These are phyloP conservation scores for Podila clonocystis DNA, from an alignment of 192 early-diverging fungal species.

Conservation along the genomic window DNA sequence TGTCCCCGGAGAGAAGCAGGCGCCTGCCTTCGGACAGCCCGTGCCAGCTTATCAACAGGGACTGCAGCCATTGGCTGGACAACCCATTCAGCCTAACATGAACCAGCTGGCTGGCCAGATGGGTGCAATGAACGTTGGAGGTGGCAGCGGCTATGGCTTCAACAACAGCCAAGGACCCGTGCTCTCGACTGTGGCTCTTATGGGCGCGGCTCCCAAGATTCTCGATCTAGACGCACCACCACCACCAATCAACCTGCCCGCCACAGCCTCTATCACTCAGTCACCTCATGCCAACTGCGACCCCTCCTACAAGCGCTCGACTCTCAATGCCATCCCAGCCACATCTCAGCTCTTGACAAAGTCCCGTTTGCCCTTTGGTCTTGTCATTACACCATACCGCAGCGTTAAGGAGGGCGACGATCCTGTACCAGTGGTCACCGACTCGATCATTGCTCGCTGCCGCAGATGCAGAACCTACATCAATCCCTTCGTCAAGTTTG, in stretches of 20 bases:
- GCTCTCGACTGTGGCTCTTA: constrained; percentile 56
- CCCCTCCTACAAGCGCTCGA: constrained; percentile 87
- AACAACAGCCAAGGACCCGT: constrained; percentile 1
- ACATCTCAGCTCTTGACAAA: constrained; percentile 85
- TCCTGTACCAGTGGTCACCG: constrained; percentile 88
- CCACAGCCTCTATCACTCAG: constrained; percentile 64
- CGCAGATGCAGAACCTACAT: constrained; percentile 95
- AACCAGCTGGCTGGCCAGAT: constrained; percentile 19
- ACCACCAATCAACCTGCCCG: constrained; percentile 61
- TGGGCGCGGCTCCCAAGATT: constrained; percentile 61
- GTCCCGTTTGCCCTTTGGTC: constrained; percentile 88
- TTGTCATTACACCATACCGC: constrained; percentile 92
- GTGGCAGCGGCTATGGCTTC: constrained; percentile 21
- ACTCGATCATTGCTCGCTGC: constrained; percentile 92
- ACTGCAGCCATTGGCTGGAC: constrained; percentile 13
- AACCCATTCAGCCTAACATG: constrained; percentile 20
- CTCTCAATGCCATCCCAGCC: constrained; percentile 89
- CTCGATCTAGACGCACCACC: constrained; percentile 53
- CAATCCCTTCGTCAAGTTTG: constrained; percentile 95
- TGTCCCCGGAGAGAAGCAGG: constrained; percentile 42
- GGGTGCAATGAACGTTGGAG: constrained; percentile 36
- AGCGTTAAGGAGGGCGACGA: constrained; percentile 77
- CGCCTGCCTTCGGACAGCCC: constrained; percentile 24
- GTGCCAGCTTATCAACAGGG: constrained; percentile 34
- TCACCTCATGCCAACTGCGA: constrained; percentile 73